Evolutionary conservation across 1,284 basidiomycete species (phyloP), one percentile per base, ranked within the genome.

Genomic region (Rhodotorula sp.): DNA sequence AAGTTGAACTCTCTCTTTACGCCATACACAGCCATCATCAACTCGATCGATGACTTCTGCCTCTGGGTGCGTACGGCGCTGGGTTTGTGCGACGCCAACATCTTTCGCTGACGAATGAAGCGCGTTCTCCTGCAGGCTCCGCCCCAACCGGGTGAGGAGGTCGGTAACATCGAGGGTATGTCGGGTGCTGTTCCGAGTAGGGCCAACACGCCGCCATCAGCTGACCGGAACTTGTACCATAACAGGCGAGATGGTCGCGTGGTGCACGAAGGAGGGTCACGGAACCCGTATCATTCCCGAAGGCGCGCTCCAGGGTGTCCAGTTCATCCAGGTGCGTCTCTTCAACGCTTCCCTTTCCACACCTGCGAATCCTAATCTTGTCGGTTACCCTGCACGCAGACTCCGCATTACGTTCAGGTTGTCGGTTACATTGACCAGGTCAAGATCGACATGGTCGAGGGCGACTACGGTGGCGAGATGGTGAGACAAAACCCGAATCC

Each of bases 341-440:
- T 29, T 18, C 29, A n/a, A 7, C 6, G 33, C 33, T 24, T 46
- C 29, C n/a, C 10, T 24, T 30, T 15, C 18, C 18, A 18, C 4
- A n/a, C 18, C 20, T 45, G 12, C 2, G 49, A 5, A 30, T 8
- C 7, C 4, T 26, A 18, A 14, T 2, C 1, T 45, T 66, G 17
- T 56, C 14, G 37, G 30, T 10, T 18, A 0, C 18, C 24, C 18
- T 14, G 24, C 22, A 8, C 29, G 20, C 82, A 84, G 74, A 88
- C 88, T 0, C 84, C 84, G 18, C 84, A 87, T 75, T 91, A 90
- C 78, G 82, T 89, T 51, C 86, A 89, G 55, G 82, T 88, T 67
- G 82, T 84, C 53, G 89, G 87, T 22, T 85, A 83, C 81, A 83
- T 89, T 72, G 83, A 89, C 78, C 88, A 89, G 81, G 82, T 81